Percentiles rank a stretch among this genome's conserved stretches.
Evolutionary conservation across 345 rosid species (phyloP).

Genomic region (Salix dunnii): DNA sequence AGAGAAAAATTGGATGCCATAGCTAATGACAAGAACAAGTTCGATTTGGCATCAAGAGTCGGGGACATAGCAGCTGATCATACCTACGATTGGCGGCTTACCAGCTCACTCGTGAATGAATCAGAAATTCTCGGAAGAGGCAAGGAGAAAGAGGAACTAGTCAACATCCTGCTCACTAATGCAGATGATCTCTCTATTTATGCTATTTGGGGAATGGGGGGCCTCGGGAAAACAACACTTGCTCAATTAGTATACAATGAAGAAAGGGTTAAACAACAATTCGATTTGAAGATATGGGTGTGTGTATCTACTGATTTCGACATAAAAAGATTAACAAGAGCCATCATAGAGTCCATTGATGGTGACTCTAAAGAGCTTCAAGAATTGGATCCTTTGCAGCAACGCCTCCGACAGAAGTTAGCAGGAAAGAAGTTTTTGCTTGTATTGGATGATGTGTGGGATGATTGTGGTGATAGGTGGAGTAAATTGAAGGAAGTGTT

Average conservation of each 20-base stretch:
- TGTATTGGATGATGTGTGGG: conserved; percentile 9
- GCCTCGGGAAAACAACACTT: neutral
- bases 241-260: conserved; percentile 4
- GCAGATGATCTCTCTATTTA: neutral
- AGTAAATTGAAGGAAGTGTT: neutral
- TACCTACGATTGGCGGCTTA: neutral
- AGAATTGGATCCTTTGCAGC: conserved; percentile 6
- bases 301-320: conserved; percentile 10
- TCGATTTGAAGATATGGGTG: conserved; percentile 4
- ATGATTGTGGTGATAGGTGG: neutral
- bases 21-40: neutral
- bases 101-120: neutral
- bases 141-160: neutral
- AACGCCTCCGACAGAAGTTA: neutral
- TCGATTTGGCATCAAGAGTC: neutral
- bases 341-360: neutral
- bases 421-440: conserved; percentile 2
- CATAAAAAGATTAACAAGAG: neutral
- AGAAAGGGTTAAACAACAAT: neutral
- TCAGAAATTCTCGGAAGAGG: conserved; percentile 1
- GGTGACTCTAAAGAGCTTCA: neutral
- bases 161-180: neutral
- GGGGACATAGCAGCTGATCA: neutral
- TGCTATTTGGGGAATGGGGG: conserved; percentile 6
- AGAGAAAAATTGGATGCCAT: conserved; percentile 7